Percentiles rank a stretch among this genome's conserved stretches.
Evolutionary conservation across 805 yeast species (phyloP).

Genomic region (Zygotorulaspora danielsina): DNA sequence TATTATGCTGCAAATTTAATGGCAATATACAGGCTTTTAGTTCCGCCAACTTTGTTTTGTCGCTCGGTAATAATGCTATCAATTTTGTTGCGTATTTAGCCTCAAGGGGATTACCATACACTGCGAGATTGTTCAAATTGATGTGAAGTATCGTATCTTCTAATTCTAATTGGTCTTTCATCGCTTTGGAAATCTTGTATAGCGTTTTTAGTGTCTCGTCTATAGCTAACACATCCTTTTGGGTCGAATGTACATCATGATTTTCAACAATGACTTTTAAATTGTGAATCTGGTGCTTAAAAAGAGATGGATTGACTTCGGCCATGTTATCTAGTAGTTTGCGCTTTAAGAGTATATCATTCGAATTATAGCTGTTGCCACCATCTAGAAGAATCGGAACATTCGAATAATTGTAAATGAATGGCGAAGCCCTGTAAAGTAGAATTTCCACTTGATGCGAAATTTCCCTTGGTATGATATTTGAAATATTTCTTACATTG

Average conservation of each 20-base stretch:
- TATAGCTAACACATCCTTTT: conserved; percentile 20
- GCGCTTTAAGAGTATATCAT: conserved; percentile 37
- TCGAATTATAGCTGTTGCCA: conserved; percentile 30
- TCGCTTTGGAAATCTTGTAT: conserved; percentile 51
- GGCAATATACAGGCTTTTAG: conserved; percentile 49
- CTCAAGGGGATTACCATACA: conserved; percentile 52
- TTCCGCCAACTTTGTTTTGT: conserved; percentile 39
- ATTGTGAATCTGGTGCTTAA: conserved; percentile 54
- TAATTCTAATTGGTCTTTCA: conserved; percentile 46
- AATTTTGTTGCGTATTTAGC: conserved; percentile 63
- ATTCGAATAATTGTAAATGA: conserved; percentile 63
- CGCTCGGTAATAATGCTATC: conserved; percentile 44
- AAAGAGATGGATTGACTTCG: conserved; percentile 53
- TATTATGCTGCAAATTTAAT: conserved; percentile 36
- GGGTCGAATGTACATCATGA: conserved; percentile 18
- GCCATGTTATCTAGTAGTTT: conserved; percentile 59
- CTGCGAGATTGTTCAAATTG: conserved; percentile 44
- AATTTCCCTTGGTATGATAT: conserved; percentile 47
- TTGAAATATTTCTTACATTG: conserved; percentile 30
- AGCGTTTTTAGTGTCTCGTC: conserved; percentile 53
- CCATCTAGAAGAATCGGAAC: conserved; percentile 47
- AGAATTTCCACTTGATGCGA: conserved; percentile 52
- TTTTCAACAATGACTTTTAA: conserved; percentile 41
- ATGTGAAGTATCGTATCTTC: conserved; percentile 41
- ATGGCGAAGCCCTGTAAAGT: conserved; percentile 55